These are phyloP conservation scores for Oryza meridionalis DNA, from an alignment of 176 grass and related monocot genomes.

Conservation along the genomic window DNA sequence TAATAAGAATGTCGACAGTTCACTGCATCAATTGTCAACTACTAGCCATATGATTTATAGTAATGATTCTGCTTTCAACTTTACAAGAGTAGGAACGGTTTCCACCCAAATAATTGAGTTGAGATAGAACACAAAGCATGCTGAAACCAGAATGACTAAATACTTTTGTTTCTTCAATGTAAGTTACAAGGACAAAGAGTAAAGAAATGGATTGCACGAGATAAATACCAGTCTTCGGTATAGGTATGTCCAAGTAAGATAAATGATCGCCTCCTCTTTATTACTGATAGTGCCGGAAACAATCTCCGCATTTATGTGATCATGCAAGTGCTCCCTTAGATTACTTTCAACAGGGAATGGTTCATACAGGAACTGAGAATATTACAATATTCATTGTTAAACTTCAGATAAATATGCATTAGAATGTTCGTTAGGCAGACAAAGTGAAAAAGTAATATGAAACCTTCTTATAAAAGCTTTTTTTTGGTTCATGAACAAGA, in stretches of 20 bases:
- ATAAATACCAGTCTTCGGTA: constrained; percentile 88
- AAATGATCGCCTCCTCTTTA: constrained; percentile 95
- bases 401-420: constrained; percentile 38
- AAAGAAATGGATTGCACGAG: constrained; percentile 27
- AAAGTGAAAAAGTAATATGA: constrained; percentile 35
- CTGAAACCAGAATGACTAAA: too few species aligned
- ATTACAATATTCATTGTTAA: constrained; percentile 40
- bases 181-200: constrained; percentile 29
- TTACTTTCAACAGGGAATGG: constrained; percentile 98
- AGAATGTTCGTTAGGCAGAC: constrained; percentile 23
- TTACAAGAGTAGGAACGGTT: constrained; percentile 19
- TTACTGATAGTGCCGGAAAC: constrained; percentile 90
- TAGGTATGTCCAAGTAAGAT: constrained; percentile 97
- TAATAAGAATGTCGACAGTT: background rate
- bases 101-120: constrained; percentile 8
- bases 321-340: constrained; percentile 90
- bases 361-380: constrained; percentile 95
- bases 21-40: constrained; percentile 1
- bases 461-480: constrained; percentile 99
- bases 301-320: constrained; percentile 99
- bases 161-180: background rate
- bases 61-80: constrained; percentile 7
- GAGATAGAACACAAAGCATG: background rate
- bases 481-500: constrained; percentile 99
- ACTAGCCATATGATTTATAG: background rate